A percentile compares a stretch with the other conserved stretches of the same genome.
Evolutionary conservation across 176 grass and related monocot genomes (phyloP).

Genomic region (Musa beccarii): DNA sequence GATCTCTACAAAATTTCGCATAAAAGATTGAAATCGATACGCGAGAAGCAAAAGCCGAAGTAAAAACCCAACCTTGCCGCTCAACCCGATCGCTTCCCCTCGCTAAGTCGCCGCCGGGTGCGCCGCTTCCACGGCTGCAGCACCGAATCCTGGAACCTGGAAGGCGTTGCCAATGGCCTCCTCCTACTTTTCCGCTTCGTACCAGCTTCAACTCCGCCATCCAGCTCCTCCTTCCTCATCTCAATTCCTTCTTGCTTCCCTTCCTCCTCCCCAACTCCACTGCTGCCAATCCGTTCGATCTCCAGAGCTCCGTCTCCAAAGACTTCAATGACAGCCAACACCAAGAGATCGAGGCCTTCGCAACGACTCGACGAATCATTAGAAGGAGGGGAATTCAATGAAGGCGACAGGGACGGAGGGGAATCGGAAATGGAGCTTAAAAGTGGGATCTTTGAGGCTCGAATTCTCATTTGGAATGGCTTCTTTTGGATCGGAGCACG

Average conservation of each 20-base stretch:
- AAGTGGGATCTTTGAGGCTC: slow-evolving; percentile 5
- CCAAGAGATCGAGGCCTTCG: slow-evolving; percentile 2
- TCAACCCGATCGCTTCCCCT: background rate
- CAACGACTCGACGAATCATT: background rate
- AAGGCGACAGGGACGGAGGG: slow-evolving; percentile 1
- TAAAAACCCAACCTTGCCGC: background rate
- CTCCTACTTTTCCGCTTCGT: background rate
- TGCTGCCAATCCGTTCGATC: background rate
- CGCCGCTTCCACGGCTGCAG: slow-evolving; percentile 20
- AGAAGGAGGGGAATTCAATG: background rate
- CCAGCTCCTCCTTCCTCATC: background rate
- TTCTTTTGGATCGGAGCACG: background rate
- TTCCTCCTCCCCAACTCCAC: background rate
- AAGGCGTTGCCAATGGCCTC: slow-evolving; percentile 15
- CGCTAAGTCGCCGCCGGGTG: background rate
- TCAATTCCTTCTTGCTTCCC: background rate
- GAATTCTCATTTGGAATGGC: slow-evolving; percentile 8
- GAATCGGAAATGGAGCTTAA: slow-evolving; percentile 1
- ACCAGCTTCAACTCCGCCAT: background rate
- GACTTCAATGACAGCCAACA: slow-evolving; percentile 5
- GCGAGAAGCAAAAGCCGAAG: background rate
- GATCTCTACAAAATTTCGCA: no score
- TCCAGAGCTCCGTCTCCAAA: slow-evolving; percentile 3
- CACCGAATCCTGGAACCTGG: slow-evolving; percentile 23
- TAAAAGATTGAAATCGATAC: background rate